phyloP scores from a whole-genome alignment of 2,329 filamentous ascomycete species.

The Colletotrichum gloeosporioides region DNA sequence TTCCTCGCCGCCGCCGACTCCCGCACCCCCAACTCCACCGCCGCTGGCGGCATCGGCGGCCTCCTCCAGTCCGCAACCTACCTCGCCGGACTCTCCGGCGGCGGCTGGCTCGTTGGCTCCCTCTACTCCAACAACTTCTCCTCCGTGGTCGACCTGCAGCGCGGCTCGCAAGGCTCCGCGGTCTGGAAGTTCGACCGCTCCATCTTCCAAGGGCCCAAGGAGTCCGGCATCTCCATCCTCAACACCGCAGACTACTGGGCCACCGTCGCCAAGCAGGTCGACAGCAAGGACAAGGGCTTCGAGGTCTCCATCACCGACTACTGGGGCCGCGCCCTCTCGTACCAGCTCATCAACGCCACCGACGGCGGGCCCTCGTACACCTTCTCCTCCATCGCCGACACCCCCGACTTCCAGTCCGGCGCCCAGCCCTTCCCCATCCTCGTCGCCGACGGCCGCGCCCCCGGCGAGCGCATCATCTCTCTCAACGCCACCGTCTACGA shows the following conservation, averaged over 20 bases:
- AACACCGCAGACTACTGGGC: slow-evolving; percentile 40
- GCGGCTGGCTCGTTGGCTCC: slow-evolving; percentile 85
- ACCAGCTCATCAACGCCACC: slow-evolving; percentile 80
- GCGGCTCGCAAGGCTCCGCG: slow-evolving; percentile 37
- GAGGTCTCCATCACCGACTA: slow-evolving; percentile 81
- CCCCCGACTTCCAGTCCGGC: slow-evolving; percentile 43
- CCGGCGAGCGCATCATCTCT: slow-evolving; percentile 46
- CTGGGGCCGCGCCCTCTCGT: slow-evolving; percentile 86
- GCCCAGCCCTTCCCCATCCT: slow-evolving; percentile 55
- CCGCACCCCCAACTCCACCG: slow-evolving; percentile 68
- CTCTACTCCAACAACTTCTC: slow-evolving; percentile 86
- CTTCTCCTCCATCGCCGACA: slow-evolving; percentile 71
- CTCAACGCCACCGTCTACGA: slow-evolving; percentile 69
- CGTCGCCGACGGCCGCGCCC: slow-evolving; percentile 52
- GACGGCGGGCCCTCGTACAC: slow-evolving; percentile 80
- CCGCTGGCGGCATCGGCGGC: slow-evolving; percentile 74
- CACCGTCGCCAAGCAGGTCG: slow-evolving; percentile 38
- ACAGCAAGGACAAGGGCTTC: slow-evolving; percentile 44
- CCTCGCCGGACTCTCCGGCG: slow-evolving; percentile 80
- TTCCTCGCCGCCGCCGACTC: slow-evolving; percentile 80
- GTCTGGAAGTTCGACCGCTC: slow-evolving; percentile 48
- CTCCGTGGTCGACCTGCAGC: slow-evolving; percentile 63
- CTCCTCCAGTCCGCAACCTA: slow-evolving; percentile 84
- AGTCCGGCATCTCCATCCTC: slow-evolving; percentile 35
- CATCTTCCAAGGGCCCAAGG: slow-evolving; percentile 44